A percentile compares a stretch with the other conserved stretches of the same genome.
phyloP scores from a whole-genome alignment of 2,329 filamentous ascomycete species.

The Mariannaea elegans region DNA sequence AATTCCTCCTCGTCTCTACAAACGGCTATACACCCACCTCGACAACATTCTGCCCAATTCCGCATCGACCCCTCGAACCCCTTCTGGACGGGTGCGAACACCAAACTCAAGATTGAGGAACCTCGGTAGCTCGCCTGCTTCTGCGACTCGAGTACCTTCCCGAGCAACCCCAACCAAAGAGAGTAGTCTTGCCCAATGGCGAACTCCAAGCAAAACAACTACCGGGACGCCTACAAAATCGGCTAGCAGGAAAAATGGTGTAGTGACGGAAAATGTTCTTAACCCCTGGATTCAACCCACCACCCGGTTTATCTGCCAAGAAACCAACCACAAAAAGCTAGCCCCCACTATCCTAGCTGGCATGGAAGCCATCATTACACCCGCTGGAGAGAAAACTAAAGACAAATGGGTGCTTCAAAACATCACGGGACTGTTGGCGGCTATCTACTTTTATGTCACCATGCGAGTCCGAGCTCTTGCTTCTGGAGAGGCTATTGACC shows the following conservation, averaged over 20 bases:
- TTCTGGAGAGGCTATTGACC: conserved; percentile 49
- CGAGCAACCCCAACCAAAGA: conserved; percentile 59
- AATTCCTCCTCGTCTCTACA: conserved; percentile 82
- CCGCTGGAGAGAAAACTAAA: conserved; percentile 53
- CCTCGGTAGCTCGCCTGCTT: conserved; percentile 36
- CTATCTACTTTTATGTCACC: conserved; percentile 68
- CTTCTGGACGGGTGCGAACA: conserved; percentile 43
- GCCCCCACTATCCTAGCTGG: conserved; percentile 80
- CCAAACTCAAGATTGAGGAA: conserved; percentile 45
- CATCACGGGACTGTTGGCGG: conserved; percentile 64
- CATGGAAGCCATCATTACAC: conserved; percentile 64
- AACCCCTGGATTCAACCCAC: conserved; percentile 76
- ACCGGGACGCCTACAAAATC: conserved; percentile 54
- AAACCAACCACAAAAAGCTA: conserved; percentile 67
- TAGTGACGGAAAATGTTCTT: conserved; percentile 47
- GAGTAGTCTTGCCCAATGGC: conserved; percentile 53
- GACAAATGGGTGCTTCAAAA: conserved; percentile 61
- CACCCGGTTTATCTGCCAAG: conserved; percentile 70
- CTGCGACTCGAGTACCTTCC: conserved; percentile 47
- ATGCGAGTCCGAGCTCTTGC: conserved; percentile 56
- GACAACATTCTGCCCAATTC: conserved; percentile 71
- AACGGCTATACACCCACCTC: conserved; percentile 82
- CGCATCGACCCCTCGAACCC: conserved; percentile 43
- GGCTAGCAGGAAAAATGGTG: conserved; percentile 41
- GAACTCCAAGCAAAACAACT: conserved; percentile 45